phyloP scores from a whole-genome alignment of 2,329 filamentous ascomycete species.

The Tolypocladium cylindrosporum region DNA sequence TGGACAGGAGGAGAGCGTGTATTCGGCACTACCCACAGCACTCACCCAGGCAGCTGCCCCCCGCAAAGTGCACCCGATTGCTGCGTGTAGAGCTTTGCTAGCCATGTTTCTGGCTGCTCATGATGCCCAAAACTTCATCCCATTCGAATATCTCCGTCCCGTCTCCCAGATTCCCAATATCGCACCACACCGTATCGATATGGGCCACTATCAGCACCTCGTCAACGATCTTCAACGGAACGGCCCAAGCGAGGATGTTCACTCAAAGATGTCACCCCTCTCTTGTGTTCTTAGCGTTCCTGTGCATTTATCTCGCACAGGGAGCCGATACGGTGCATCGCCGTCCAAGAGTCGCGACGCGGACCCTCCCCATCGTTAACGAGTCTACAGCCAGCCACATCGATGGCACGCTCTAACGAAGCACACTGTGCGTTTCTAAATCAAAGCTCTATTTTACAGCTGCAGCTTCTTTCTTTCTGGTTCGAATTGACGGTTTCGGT shows the following conservation, averaged over 20 bases:
- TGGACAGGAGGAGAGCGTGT: not conserved
- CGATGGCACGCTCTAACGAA: no score
- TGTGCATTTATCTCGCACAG: not conserved
- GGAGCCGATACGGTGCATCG: not conserved
- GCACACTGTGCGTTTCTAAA: no score
- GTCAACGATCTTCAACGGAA: not conserved
- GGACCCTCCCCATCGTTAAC: no score
- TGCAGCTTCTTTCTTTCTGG: no score
- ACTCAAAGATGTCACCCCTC: no score
- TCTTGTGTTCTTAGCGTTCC: not conserved
- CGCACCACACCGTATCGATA: not conserved
- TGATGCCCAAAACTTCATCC: not conserved
- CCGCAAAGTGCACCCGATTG: not conserved
- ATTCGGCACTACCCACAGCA: not conserved
- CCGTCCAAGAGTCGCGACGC: not conserved
- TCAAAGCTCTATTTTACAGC: no score
- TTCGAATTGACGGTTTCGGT: no score
- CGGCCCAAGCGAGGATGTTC: not conserved
- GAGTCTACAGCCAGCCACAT: no score
- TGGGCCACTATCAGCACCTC: not conserved
- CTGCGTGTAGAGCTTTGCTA: not conserved
- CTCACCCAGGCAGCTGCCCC: not conserved
- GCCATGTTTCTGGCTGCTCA: not conserved
- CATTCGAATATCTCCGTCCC: not conserved
- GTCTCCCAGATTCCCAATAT: not conserved